phyloP scores from a whole-genome alignment of 176 grass and related monocot species.

The Lolium perenne region DNA sequence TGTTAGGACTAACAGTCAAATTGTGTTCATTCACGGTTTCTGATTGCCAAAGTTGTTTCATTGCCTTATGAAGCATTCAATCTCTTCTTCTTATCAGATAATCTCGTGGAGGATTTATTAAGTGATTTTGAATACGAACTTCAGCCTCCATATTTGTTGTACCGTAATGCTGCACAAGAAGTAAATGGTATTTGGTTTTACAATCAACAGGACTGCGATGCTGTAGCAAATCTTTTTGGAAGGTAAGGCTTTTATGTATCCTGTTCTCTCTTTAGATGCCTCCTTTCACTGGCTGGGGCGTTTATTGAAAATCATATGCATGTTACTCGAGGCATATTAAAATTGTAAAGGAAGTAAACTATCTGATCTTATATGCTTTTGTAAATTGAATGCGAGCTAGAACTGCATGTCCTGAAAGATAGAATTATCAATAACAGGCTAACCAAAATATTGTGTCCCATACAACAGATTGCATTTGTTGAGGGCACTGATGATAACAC shows the following conservation, averaged over 20 bases:
- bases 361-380: neutral
- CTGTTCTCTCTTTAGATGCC: neutral
- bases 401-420: neutral
- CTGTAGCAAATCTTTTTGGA: constrained; percentile 82
- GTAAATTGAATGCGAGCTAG: neutral
- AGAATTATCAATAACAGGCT: neutral
- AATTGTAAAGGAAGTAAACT: neutral
- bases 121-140: constrained; percentile 95
- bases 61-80: neutral
- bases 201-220: constrained; percentile 79
- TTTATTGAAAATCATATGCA: neutral
- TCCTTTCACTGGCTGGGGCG: neutral
- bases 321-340: neutral
- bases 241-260: constrained; percentile 51
- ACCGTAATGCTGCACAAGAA: constrained; percentile 90
- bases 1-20: neutral
- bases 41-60: neutral
- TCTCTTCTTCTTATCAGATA: constrained; percentile 59
- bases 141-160: constrained; percentile 89
- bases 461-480: neutral
- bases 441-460: neutral
- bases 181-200: constrained; percentile 99
- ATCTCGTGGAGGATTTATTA: constrained; percentile 95
- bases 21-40: neutral
- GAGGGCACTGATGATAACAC: neutral